Base-by-base conservation (phyloP, 2,329 filamentous ascomycete species). In the Colletotrichum shisoi region DNA sequence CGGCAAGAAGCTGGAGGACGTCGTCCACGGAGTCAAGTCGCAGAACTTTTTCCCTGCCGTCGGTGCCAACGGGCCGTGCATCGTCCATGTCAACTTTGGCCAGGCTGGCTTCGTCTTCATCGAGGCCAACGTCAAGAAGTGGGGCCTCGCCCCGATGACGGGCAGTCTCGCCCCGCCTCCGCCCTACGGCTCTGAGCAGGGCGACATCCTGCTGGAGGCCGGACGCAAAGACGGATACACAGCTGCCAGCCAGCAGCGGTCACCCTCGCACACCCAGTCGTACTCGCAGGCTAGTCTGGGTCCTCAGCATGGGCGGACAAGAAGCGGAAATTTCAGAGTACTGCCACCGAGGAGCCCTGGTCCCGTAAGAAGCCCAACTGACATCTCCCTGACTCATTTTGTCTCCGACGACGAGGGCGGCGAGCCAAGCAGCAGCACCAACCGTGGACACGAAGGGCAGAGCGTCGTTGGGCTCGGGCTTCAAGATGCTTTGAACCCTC, bases 51-150 rank as follows among this genome's bases (percentile, higher is more conserved):
- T 99, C 80, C 95, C 95, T 1, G 95, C 95, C 0, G 87, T 99
- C n/a, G 95, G 95, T 49, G 94, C 95, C 64, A 97, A 95, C 75
- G 95, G 95, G 0, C 95, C 95, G 17, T 94, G 92, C 73, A 90
- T 90, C 39, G 87, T 99, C 1, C 94, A 99, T 76, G 95, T 98
- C 76, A 99, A 99, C 78, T 96, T 99, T 77, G 95, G 95, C 8
- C 95, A 99, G 77, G 92, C 95, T 75, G 95, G 95, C 40, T 99
- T 98, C 75, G 95, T 99, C 56, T 99, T 98, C 75, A 98, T 99
- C 73, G 95, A 99, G 79, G 95, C 94, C 69, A 99, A 99, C 74
- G 95, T 99, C 68, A 99, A 99, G 87, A 99, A 98, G 83, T 99
- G 95, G 95, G 95, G 95, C 2, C 83, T 99, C 62, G 95, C 95